Evolutionary conservation across 495 filamentous ascomycete genomes (phyloP), one percentile per base, ranked within the genome.

Genomic region (Venustampulla echinocandica): DNA sequence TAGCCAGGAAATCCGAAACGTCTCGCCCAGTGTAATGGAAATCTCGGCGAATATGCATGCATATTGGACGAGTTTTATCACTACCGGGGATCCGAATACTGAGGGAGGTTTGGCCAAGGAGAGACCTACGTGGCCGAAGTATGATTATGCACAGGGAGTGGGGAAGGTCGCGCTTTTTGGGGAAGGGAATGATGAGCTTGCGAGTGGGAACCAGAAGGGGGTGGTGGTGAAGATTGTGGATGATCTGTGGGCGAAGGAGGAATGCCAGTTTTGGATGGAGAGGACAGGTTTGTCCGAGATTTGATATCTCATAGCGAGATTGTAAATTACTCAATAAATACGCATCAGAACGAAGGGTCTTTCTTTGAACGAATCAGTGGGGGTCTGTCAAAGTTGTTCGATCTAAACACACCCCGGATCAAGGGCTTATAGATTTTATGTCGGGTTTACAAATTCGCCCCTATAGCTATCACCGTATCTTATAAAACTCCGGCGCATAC

Each of bases 401-500:
- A n/a, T n/a, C n/a, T n/a, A n/a, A n/a, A n/a, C n/a, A n/a, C n/a
- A n/a, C n/a, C n/a, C n/a, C n/a, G n/a, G n/a, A n/a, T n/a, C n/a
- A n/a, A n/a, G n/a, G n/a, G n/a, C n/a, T n/a, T n/a, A n/a, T n/a
- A n/a, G n/a, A n/a, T n/a, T n/a, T n/a, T n/a, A n/a, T n/a, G n/a
- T n/a, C n/a, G n/a, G n/a, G n/a, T n/a, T n/a, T n/a, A n/a, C n/a
- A n/a, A n/a, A n/a, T n/a, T n/a, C n/a, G n/a, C n/a, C n/a, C n/a
- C n/a, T n/a, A n/a, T n/a, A n/a, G n/a, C n/a, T n/a, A n/a, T 35
- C 22, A 47, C 20, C 44, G 6, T 24, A 86, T 64, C 53, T 75
- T 75, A 65, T 96, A 97, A 60, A 85, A 97, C 35, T 81, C 79
- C 0, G 85, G 79, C 19, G 85, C 87, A 75, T 89, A 93, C 63